A percentile compares a stretch with the other conserved stretches of the same genome.
These are phyloP conservation scores for Rutstroemia sp. DNA, from an alignment of 2,329 filamentous ascomycete genomes.

Conservation along the genomic window DNA sequence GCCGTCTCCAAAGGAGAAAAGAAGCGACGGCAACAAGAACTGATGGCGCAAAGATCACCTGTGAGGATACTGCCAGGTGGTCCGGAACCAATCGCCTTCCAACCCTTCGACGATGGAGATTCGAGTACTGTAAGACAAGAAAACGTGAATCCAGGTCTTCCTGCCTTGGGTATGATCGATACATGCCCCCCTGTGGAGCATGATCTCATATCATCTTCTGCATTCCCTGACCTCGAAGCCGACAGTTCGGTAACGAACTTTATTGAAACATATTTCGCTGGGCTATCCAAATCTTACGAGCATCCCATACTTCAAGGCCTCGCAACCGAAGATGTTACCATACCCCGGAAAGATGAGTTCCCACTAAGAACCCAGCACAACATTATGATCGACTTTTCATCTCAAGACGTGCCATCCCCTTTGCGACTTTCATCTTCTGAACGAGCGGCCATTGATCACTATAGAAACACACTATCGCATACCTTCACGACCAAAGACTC, in stretches of 20 bases:
- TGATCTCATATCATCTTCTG: not conserved
- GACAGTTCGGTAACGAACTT: not conserved
- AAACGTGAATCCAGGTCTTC: not conserved
- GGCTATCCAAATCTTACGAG: not conserved
- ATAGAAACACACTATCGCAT: not conserved
- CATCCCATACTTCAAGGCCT: not conserved
- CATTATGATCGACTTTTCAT: not conserved
- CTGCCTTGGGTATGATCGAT: not conserved
- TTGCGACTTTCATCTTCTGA: not conserved
- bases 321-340: not conserved
- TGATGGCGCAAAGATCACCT: not conserved
- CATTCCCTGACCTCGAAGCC: not conserved
- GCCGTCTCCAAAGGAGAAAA: not conserved
- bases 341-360: not conserved
- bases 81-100: not conserved
- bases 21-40: not conserved
- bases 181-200: not conserved
- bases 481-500: constrained; percentile 1
- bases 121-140: not conserved
- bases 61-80: not conserved
- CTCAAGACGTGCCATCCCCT: not conserved
- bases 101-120: not conserved
- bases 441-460: not conserved
- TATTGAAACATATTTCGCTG: not conserved
- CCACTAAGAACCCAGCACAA: not conserved